phyloP scores from a whole-genome alignment of 139 green algal genomes.

The Chlamydomonas sp. region DNA sequence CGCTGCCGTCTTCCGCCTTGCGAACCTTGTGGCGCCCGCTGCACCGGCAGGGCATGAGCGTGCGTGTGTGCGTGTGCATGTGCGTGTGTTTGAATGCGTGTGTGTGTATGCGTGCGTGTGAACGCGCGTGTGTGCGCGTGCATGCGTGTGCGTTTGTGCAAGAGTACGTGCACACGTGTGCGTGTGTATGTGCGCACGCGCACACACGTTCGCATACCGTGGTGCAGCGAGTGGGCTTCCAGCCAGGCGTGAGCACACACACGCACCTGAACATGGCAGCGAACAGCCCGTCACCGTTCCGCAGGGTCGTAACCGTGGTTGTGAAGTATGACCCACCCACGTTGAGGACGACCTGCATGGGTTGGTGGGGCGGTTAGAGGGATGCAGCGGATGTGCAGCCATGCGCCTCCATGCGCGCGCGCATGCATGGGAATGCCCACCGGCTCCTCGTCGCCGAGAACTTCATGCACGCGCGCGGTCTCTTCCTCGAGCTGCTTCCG shows the following conservation, averaged over 20 bases:
- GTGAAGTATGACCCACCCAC: constrained; percentile 56
- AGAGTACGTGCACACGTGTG: too few relatives aligned
- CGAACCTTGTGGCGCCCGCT: constrained; percentile 36
- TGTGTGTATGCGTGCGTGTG: too few relatives aligned
- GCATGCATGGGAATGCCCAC: constrained; percentile 17
- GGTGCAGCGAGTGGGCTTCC: too few relatives aligned
- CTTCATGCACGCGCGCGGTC: constrained; percentile 26
- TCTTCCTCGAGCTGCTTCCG: constrained; percentile 37
- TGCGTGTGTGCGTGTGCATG: too few relatives aligned
- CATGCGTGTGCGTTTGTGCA: too few relatives aligned
- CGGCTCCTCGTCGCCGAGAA: constrained; percentile 34
- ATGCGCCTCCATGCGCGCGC: background rate
- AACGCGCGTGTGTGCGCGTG: too few relatives aligned
- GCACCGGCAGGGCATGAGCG: too few relatives aligned
- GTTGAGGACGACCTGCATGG: constrained; percentile 49
- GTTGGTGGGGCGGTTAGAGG: background rate
- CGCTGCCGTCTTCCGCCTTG: constrained; percentile 32
- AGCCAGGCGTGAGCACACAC: too few relatives aligned
- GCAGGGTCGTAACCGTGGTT: constrained; percentile 57
- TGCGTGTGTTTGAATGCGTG: too few relatives aligned
- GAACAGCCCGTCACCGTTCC: constrained; percentile 57
- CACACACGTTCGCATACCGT: too few relatives aligned
- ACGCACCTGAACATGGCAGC: constrained; percentile 72
- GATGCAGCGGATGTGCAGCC: background rate
- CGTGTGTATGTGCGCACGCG: too few relatives aligned